Base-by-base conservation (phyloP, 305 asterid genomes). In the Rubia tinctorum region DNA sequence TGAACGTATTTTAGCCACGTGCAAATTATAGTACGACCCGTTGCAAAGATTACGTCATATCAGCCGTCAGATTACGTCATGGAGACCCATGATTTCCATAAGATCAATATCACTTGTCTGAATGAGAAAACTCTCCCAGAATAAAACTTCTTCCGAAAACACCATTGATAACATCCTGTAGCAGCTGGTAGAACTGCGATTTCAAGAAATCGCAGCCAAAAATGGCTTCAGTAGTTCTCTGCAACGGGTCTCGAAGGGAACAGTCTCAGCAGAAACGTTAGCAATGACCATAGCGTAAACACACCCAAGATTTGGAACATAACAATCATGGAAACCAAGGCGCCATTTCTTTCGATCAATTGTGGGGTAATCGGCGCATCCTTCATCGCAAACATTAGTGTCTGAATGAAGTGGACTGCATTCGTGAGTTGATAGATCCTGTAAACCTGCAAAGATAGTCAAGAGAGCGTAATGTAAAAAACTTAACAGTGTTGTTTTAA, bases 161-260 rank as follows among this genome's bases (percentile, higher is more conserved):
- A 1, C n/a, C 42, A 17, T 49, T 25, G 3, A 60, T 11, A 22
- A 23, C 37, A 58, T 58, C n/a, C 7, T 34, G 39, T 34, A 34
- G 39, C 39, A 34, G 39, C 39, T 34, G 7, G 56, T 47, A 47
- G 6, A 12, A 47, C 14, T 47, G 53, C 8, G 58, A 70, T 8
- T 20, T 20, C 39, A 7, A 58, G 14, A 14, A 11, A 20, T n/a
- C 25, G 9, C 42, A 22, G 53, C 0, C 20, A 22, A 40, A 39
- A 0, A 51, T 8, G 66, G 58, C 76, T 63, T 85, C 86, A 94
- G 76, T 91, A 92, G 72, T 92, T 94, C 84, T 92, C 97, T 8
- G 86, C 89, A 18, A 91, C 95, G 3, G 98, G 98, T 74, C 98
- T 86, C 12, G 97, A 94, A 11, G 99, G 98, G 69, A 94, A 90